Base-by-base conservation (phyloP, 805 yeast species). In the Limtongia smithiae region DNA sequence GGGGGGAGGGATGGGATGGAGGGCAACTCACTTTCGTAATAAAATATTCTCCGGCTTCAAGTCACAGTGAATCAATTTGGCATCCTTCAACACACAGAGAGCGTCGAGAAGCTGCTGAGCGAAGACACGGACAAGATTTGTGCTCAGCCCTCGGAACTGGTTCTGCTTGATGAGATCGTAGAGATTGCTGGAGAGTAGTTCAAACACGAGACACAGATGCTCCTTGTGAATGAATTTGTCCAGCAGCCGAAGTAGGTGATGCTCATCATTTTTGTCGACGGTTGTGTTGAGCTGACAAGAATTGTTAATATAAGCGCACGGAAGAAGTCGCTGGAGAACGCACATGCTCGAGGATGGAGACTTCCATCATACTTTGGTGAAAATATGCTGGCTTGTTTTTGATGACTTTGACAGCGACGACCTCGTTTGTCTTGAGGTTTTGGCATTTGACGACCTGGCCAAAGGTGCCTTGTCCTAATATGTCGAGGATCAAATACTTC, bases 381-480 rank as follows among this genome's bases (percentile, higher is more conserved):
- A 89, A 73, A 62, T 84, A 90, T 8, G 94, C 96, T 4, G 95
- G 87, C 63, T 85, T 85, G 31, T 95, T 84, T 65, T 91, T 93
- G 50, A 93, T 86, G 37, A 93, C 94, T 68, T 93, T 93, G 32
- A 93, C 94, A 1, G 98, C 98, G 22, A 90, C 86, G 18, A 91
- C 79, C 54, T 87, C 91, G 63, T 88, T 93, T 39, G 89, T 85
- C 34, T 76, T 65, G 62, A 84, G 71, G 62, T 78, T 78, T 65
- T 87, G 95, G 68, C 97, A 91, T 69, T 91, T 93, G 36, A 90
- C 94, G 40, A 93, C 99, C 69, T 93, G 97, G 8, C 98, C 98
- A 73, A 93, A 93, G 1, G 98, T 90, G 2, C 99, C 99, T 54
- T 90, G 91, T 0, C 99, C 99, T 36, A 93, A 69, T 14, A 93